Conservation (phyloP, 2,329 filamentous ascomycete genomes). For the Alternaria sp. region DNA sequence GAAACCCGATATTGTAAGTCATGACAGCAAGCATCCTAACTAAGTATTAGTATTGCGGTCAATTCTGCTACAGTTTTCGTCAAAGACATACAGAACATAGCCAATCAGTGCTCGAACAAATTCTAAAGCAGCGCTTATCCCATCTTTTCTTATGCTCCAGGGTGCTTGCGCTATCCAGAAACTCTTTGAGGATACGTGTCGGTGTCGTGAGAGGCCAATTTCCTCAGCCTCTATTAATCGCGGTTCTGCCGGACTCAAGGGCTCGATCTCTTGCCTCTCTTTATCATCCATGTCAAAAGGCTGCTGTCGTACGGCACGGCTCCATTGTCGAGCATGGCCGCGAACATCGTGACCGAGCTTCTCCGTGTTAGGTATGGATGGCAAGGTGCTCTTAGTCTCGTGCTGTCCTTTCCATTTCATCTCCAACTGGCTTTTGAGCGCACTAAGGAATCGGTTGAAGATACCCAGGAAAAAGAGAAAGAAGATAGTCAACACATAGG, state of each 20-base stretch:
- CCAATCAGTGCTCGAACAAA: conserved; percentile 38
- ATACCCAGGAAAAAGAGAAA: conserved; percentile 41
- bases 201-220: not conserved
- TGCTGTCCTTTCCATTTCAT: conserved; percentile 23
- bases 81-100: conserved; percentile 39
- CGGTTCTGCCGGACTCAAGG: conserved; percentile 23
- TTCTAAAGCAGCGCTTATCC: conserved; percentile 31
- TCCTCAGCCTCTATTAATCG: not conserved
- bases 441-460: conserved; percentile 43
- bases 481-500: conserved; percentile 38
- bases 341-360: conserved; percentile 4
- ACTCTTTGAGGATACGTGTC: not conserved
- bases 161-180: conserved; percentile 32
- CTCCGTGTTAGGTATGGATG: not conserved
- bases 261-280: conserved; percentile 27
- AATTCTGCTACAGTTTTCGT: not conserved
- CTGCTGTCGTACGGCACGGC: conserved; percentile 14
- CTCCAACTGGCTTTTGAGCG: conserved; percentile 38
- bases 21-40: conserved; percentile 45
- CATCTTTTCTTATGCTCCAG: conserved; percentile 35
- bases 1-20: conserved; percentile 45
- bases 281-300: conserved; percentile 21
- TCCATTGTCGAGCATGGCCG: conserved; percentile 26
- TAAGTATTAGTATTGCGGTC: conserved; percentile 1
- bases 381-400: not conserved